Conservation (phyloP, 2,329 filamentous ascomycete genomes). For the Trichophyton schoenleinii region DNA sequence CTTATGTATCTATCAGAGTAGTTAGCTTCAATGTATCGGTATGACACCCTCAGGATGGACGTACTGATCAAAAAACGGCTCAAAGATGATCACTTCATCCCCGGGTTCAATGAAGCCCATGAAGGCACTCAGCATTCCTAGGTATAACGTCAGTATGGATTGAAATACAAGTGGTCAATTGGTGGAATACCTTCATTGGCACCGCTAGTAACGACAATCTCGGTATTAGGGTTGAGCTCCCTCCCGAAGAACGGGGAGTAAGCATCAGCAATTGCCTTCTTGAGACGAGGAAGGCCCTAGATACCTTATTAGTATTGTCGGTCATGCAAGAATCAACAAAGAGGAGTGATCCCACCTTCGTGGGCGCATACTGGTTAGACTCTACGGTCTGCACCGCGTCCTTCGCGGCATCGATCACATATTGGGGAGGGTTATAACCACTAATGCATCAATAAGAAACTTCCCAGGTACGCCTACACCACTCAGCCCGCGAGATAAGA, state of each 20-base stretch:
- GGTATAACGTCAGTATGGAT: neutral
- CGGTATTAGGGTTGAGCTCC: constrained; percentile 70
- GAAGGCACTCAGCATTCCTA: constrained; percentile 86
- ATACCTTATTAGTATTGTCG: neutral
- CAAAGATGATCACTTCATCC: constrained; percentile 95
- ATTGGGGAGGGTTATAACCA: constrained; percentile 86
- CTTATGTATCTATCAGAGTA: constrained; percentile 58
- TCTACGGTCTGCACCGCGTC: constrained; percentile 78
- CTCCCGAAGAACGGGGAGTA: constrained; percentile 85
- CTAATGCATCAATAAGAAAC: constrained; percentile 17
- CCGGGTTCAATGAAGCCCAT: constrained; percentile 94
- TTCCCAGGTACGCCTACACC: neutral
- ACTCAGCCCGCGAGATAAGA: neutral
- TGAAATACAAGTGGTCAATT: neutral
- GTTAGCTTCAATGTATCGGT: neutral
- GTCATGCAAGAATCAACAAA: neutral
- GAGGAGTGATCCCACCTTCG: constrained; percentile 44
- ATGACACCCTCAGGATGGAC: constrained; percentile 34
- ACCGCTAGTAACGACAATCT: constrained; percentile 81
- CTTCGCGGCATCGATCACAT: constrained; percentile 86
- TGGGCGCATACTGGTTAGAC: constrained; percentile 97
- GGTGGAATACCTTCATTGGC: constrained; percentile 35
- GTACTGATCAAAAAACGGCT: constrained; percentile 96
- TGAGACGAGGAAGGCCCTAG: constrained; percentile 70
- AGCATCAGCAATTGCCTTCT: constrained; percentile 82